Percentiles rank a stretch among this genome's conserved stretches.
Conservation (phyloP, 1,139 yeast genomes). For the Blastobotrys capitulatus region DNA sequence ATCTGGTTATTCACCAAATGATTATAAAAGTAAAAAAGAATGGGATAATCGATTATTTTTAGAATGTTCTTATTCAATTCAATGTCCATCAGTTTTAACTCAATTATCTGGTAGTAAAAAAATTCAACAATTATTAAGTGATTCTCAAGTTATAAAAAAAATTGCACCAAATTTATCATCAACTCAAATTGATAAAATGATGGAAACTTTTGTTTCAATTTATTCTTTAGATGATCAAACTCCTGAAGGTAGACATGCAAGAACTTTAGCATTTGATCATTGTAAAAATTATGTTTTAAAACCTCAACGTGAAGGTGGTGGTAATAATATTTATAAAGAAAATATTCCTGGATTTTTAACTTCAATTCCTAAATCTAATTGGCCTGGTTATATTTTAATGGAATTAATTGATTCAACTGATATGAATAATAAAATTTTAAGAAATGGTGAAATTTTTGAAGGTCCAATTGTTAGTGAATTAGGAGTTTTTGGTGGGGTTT, state of each 20-base stretch:
- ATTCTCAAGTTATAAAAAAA: conserved; percentile 41
- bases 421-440: conserved; percentile 59
- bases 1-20: conserved; percentile 80
- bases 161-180: conserved; percentile 44
- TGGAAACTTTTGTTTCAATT: conserved; percentile 73
- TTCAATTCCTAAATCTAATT: conserved; percentile 57
- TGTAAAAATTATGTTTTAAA: conserved; percentile 78
- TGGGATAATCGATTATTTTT: conserved; percentile 74
- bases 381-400: conserved; percentile 94
- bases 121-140: conserved; percentile 80
- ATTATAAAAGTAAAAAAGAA: conserved; percentile 52
- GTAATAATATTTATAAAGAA: conserved; percentile 82
- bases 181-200: conserved; percentile 33
- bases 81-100: conserved; percentile 84
- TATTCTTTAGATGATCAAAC: conserved; percentile 73
- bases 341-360: conserved; percentile 73
- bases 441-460: conserved; percentile 53
- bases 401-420: conserved; percentile 79
- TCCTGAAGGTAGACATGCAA: conserved; percentile 57
- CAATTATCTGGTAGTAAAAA: conserved; percentile 92
- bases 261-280: conserved; percentile 55
- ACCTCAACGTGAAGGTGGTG: conserved; percentile 97
- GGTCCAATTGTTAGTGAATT: conserved; percentile 83
- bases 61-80: conserved; percentile 75
- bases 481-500: conserved; percentile 80